Evolutionary conservation across 257 asterid species (phyloP).

Genomic region (Fraxinus americana): DNA sequence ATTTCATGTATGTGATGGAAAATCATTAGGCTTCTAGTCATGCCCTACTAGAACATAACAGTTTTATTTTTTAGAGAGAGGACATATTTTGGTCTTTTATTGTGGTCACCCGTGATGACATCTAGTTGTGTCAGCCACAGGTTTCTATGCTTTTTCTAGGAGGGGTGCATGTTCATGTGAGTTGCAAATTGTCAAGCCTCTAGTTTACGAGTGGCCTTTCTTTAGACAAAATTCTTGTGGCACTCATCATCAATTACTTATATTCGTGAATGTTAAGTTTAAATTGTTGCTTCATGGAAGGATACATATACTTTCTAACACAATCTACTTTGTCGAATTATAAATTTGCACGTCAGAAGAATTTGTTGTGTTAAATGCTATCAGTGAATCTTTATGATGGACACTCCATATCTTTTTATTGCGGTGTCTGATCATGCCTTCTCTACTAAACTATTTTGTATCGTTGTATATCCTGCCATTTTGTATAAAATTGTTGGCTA

Average conservation of each 20-base stretch:
- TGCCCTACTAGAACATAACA: neutral
- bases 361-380: neutral
- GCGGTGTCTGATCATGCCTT: neutral
- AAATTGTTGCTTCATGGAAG: neutral
- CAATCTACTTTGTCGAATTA: neutral
- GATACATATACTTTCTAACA: neutral
- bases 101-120: neutral
- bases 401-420: neutral
- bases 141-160: neutral
- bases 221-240: neutral
- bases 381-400: neutral
- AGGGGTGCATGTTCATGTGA: neutral
- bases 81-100: neutral
- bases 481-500: neutral
- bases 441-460: neutral
- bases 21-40: neutral
- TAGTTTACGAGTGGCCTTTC: neutral
- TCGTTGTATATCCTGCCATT: neutral
- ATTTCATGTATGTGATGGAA: neutral
- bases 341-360: neutral
- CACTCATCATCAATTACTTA: neutral
- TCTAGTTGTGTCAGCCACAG: neutral
- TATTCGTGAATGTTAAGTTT: neutral
- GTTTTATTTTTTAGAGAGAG: neutral
- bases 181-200: neutral